A percentile compares a stretch with the other conserved stretches of the same genome.
Evolutionary conservation across 257 asterid genomes (phyloP).

Genomic region (Nicotiana otophora): DNA sequence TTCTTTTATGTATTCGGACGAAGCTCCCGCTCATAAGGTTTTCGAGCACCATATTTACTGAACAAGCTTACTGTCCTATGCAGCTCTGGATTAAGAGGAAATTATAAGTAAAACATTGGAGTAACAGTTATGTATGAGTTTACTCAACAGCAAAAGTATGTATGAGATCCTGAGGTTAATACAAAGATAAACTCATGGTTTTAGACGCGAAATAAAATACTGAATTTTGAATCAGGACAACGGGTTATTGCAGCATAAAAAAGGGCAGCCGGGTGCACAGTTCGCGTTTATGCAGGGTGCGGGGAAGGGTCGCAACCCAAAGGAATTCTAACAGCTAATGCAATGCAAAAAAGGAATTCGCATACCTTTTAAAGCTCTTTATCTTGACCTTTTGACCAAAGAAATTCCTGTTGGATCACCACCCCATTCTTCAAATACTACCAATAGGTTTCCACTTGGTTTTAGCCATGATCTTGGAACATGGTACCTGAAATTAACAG

Average conservation of each 20-base stretch:
- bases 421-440: conserved; percentile 81
- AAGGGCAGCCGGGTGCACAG: too few species aligned
- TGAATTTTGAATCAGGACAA: background rate
- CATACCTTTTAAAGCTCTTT: background rate
- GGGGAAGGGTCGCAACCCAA: too few species aligned
- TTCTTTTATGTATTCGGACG: background rate
- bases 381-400: conserved; percentile 41
- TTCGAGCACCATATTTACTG: background rate
- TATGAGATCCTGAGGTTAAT: too few species aligned
- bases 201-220: background rate
- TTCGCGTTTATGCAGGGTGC: too few species aligned
- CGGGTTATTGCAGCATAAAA: background rate
- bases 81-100: background rate
- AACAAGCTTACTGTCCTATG: background rate
- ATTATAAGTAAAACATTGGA: background rate
- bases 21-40: background rate
- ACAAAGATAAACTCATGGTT: background rate
- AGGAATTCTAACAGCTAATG: background rate
- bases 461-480: conserved; percentile 83
- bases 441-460: conserved; percentile 58
- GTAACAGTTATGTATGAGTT: background rate
- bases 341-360: background rate
- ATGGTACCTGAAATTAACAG: conserved; percentile 52
- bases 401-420: conserved; percentile 63
- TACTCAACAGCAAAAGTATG: too few species aligned